Conservation (phyloP, 2,329 filamentous ascomycete species). For the Metarhizium robertsii region DNA sequence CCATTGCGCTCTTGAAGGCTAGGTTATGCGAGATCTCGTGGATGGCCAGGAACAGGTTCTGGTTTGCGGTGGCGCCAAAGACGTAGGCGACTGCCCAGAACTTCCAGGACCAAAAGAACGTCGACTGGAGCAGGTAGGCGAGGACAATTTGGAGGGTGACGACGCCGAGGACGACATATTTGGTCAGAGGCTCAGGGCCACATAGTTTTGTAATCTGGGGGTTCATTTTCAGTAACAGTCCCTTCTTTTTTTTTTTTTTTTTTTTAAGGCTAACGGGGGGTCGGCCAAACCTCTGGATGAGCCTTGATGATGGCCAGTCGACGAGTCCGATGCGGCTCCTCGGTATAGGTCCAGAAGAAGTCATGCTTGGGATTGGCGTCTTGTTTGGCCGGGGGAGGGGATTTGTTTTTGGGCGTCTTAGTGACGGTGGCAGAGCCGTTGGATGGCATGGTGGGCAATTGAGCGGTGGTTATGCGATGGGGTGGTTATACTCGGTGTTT, state of each 20-base stretch:
- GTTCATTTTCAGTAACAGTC: no score
- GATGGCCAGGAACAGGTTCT: conserved; percentile 97
- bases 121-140: conserved; percentile 68
- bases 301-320: conserved; percentile 95
- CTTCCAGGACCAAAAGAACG: conserved; percentile 69
- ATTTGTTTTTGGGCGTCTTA: conserved; percentile 19
- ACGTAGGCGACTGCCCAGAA: conserved; percentile 87
- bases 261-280: neutral
- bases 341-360: conserved; percentile 99
- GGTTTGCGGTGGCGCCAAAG: conserved; percentile 89
- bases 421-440: conserved; percentile 25
- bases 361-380: conserved; percentile 25
- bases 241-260: no score
- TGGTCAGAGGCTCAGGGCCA: conserved; percentile 89
- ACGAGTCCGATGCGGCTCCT: conserved; percentile 89
- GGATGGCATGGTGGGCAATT: conserved; percentile 13
- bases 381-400: conserved; percentile 11
- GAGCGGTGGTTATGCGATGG: neutral
- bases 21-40: conserved; percentile 99
- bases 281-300: conserved; percentile 67
- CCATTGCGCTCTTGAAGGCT: conserved; percentile 71
- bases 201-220: conserved; percentile 87
- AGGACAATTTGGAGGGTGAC: conserved; percentile 72
- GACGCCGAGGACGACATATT: conserved; percentile 80
- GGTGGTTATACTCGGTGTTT: neutral